Evolutionary conservation across 2,329 filamentous ascomycete genomes (phyloP).

Genomic region (Penicillium sp.): DNA sequence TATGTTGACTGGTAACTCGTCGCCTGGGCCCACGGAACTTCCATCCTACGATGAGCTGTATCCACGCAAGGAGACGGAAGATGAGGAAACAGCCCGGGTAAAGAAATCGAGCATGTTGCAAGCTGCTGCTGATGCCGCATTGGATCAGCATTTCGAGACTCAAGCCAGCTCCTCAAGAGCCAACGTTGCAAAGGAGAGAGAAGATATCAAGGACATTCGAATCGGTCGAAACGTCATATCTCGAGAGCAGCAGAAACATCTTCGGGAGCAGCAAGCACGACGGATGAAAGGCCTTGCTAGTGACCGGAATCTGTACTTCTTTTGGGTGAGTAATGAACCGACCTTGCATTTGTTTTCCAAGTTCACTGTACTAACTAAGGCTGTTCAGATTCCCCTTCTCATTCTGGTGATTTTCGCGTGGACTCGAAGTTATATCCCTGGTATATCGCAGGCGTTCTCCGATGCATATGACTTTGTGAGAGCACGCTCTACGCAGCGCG

Average conservation of each 20-base stretch:
- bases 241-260: constrained; percentile 52
- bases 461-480: constrained; percentile 46
- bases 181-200: constrained; percentile 30
- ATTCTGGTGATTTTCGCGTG: constrained; percentile 52
- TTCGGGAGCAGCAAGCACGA: constrained; percentile 51
- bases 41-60: constrained; percentile 83
- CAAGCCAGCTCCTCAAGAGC: constrained; percentile 32
- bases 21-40: constrained; percentile 59
- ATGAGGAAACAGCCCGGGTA: constrained; percentile 42
- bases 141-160: constrained; percentile 51
- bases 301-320: constrained; percentile 58
- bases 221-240: constrained; percentile 51
- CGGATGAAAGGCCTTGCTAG: constrained; percentile 55
- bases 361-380: constrained; percentile 26
- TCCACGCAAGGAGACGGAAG: constrained; percentile 52
- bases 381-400: constrained; percentile 51
- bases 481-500: constrained; percentile 39
- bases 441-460: constrained; percentile 45
- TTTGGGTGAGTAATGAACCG: constrained; percentile 53
- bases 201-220: constrained; percentile 47
- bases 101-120: constrained; percentile 50
- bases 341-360: background rate
- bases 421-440: constrained; percentile 49
- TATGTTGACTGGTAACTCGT: constrained; percentile 58
- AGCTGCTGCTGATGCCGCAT: constrained; percentile 49